Evolutionary conservation across 192 early-diverging fungal species (phyloP), one percentile per base, ranked within the genome.

Genomic region (Pilaira anomala): DNA sequence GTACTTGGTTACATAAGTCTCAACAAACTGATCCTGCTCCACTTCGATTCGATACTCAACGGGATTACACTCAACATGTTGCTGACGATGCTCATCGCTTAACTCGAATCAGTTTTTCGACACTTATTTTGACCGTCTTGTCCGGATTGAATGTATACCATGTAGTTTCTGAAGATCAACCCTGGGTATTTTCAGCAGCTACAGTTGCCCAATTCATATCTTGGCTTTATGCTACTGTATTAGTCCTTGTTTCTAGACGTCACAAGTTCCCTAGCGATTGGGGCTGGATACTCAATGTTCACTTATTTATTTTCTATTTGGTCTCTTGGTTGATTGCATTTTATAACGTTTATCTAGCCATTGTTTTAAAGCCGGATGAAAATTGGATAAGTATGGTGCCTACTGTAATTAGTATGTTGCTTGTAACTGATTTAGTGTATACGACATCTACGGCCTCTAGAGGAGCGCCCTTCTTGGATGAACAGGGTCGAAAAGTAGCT

Each of bases 261-360:
- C 53, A 76, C 22, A 46, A 33, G 1, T 18, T 76, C 1, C 74
- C 74, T 8, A 67, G 60, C 26, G 8, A 26, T 1, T 67, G 62
- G 71, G 67, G 64, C 14, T 73, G 71, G 67, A 60, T 70, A 42
- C 25, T 79, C 16, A 79, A 79, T 29, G 41, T 61, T 6, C 71
- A 76, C 62, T 50, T 79, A 0, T 61, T 44, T 42, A 25, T 46
- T 7, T 53, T 67, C 33, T 73, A 62, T 46, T 21, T 51, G 28
- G 13, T 57, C 1, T 40, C 25, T 2, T 58, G 24, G 33, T 49
- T 11, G 2, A 29, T 30, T 18, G 21, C 29, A 4, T 7, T 63
- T 24, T 54, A 36, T 24, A 8, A 19, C 33, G 8, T 46, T 12
- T 61, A 45, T 24, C 22, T 44, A 11, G 30, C 46, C 5, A 3